Percentiles rank a stretch among this genome's conserved stretches.
Evolutionary conservation across 2,329 filamentous ascomycete species (phyloP).

Genomic region (Exophiala sp.): DNA sequence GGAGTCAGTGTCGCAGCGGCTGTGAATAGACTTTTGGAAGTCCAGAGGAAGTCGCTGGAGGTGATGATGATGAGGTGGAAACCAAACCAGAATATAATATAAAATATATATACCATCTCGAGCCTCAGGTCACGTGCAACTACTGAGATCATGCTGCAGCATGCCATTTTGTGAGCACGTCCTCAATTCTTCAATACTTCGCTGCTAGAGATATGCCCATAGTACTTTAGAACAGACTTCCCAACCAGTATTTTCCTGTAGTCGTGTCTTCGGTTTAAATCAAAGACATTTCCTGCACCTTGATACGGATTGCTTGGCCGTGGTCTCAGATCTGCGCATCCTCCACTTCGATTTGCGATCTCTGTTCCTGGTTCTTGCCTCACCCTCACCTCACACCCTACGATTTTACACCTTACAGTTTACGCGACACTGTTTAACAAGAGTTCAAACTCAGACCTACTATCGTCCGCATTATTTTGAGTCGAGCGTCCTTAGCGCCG

Average conservation of each 20-base stretch:
- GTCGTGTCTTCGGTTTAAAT: not conserved
- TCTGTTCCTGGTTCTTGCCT: not conserved
- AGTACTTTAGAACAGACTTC: not conserved
- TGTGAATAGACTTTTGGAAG: no score
- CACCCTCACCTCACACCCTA: not conserved
- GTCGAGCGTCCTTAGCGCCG: constrained; percentile 3
- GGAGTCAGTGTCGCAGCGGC: no score
- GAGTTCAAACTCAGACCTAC: not conserved
- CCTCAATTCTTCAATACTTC: not conserved
- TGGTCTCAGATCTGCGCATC: constrained; percentile 12
- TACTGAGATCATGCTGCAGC: not conserved
- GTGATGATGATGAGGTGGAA: no score
- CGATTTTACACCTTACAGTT: not conserved
- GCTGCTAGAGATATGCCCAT: no score
- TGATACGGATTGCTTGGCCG: constrained; percentile 14
- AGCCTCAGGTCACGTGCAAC: not conserved
- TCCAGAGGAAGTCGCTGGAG: no score
- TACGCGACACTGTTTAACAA: not conserved
- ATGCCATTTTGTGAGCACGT: not conserved
- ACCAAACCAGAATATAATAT: no score
- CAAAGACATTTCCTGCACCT: constrained; percentile 3
- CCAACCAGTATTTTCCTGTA: no score
- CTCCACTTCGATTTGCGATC: constrained; percentile 4
- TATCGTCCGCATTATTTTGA: not conserved
- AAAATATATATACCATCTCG: no score